Base-by-base conservation (phyloP, 192 early-diverging fungal species). In the Coemansia sp. region DNA sequence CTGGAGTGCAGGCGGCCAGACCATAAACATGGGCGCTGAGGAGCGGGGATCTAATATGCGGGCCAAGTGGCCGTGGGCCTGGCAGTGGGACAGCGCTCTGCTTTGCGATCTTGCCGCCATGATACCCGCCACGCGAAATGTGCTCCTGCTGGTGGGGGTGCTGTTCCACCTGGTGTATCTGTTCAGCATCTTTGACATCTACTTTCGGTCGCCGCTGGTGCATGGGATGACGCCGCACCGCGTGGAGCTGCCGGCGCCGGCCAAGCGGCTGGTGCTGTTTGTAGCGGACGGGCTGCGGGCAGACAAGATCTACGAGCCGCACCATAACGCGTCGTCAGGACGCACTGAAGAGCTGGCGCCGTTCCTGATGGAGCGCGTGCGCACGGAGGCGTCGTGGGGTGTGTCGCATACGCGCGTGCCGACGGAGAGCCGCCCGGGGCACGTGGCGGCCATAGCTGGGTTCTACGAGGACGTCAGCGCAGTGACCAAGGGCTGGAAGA, bases 381-480 rank as follows among this genome's bases (percentile, higher is more conserved):
- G 73, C 34, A 79, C 75, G 6, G 61, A 81, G 47, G 86, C 79
- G 14, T 74, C 84, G 5, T 90, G 86, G 85, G 88, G 88, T 20
- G 80, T 91, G 16, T 89, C 87, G 26, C 88, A 91, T 54, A 97
- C 94, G 7, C 83, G 88, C 22, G 91, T 97, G 19, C 94, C 94
- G 17, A 97, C 94, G 22, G 94, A 97, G 75, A 90, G 88, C 41
- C 77, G 94, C 11, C 94, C 94, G 19, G 92, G 94, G 7, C 94
- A 97, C 60, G 92, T 97, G n/a, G 94, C 94, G 17, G 79, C 94
- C 23, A 95, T 97, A 75, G 94, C 92, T 11, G 94, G 94, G 5
- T 92, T 97, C 61, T 97, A 97, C 68, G 94, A 97, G 64, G 94
- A 97, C 74, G 92, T 95, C 37, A 92, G 90, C 70, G 94, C 94